Evolutionary conservation across 2,329 filamentous ascomycete genomes (phyloP), one percentile per base, ranked within the genome.

Genomic region (Lizonia empirigonia): DNA sequence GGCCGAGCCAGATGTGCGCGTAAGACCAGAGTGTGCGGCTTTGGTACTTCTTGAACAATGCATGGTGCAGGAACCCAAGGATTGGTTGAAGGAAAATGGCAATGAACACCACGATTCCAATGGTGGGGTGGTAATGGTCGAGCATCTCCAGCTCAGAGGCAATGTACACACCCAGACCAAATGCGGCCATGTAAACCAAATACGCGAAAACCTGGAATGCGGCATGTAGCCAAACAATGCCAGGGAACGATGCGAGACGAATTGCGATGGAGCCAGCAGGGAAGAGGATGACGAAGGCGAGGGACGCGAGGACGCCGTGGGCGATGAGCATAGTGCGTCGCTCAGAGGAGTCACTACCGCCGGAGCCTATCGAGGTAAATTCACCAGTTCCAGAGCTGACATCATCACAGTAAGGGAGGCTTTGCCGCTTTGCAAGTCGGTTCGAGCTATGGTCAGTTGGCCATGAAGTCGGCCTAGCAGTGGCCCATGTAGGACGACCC

Each of bases 1-100:
- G 75, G 15, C 82, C 82, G 20, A 82, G 60, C 82, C 82, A 85
- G 38, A 83, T 72, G 58, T 85, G 82, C 3, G 67, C 69, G 53
- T 80, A 75, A 0, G 78, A 80, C 64, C 76, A 78, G 6, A 75
- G 55, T 1, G 76, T 78, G 26, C 78, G 77, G 12, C 64, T 65
- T 7, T 73, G 72, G 12, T 75, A 73, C 55, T 76, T 78, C 44
- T 77, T 77, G 71, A 78, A 84, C 32, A 78, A 60, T 3, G 68
- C 52, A 58, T 85, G 82, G 54, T 85, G 82, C 2, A 82, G 51
- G 13, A 76, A 62, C 4, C 82, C 82, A 26, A 82, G 70, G 2
- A 77, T 63, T 0, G 82, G 82, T 55, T 83, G 80, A 56, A 86
- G 80, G 9, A 85, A 72, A 2, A 88, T 64, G 5, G 73, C 56